Conservation (phyloP, 495 filamentous ascomycete species). For the Schizothecium vesticola region DNA sequence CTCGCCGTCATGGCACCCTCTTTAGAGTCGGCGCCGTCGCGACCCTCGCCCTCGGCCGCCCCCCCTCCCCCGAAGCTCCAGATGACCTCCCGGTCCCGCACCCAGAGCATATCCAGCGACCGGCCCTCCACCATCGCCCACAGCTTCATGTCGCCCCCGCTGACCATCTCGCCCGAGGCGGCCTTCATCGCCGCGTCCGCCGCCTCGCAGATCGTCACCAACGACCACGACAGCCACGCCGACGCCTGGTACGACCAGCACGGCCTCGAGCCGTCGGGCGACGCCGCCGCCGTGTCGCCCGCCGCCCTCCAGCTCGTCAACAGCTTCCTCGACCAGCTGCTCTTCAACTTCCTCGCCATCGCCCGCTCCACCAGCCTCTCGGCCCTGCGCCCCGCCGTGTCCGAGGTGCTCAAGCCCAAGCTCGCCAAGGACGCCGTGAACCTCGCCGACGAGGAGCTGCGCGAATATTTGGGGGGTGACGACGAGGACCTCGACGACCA, state of each 20-base stretch:
- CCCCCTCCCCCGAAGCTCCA: constrained; percentile 29
- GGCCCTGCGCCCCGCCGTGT: constrained; percentile 73
- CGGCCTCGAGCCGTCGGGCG: constrained; percentile 56
- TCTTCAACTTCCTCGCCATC: constrained; percentile 77
- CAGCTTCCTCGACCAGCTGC: constrained; percentile 85
- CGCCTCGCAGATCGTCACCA: constrained; percentile 86
- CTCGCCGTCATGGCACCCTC: constrained; percentile 20
- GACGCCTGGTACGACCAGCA: constrained; percentile 60
- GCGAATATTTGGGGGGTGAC: constrained; percentile 78
- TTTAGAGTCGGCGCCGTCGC: constrained; percentile 37
- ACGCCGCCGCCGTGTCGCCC: constrained; percentile 68
- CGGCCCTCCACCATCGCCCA: constrained; percentile 44
- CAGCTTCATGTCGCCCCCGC: constrained; percentile 55
- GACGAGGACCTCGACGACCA: constrained; percentile 57
- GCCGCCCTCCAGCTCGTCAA: constrained; percentile 78
- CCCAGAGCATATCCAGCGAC: constrained; percentile 54
- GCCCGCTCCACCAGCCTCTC: constrained; percentile 78
- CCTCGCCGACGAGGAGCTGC: constrained; percentile 84
- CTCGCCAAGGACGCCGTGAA: constrained; percentile 82
- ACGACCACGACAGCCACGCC: constrained; percentile 71
- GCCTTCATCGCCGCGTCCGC: constrained; percentile 86
- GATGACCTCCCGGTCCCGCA: constrained; percentile 35
- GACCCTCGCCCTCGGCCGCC: constrained; percentile 33
- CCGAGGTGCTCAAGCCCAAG: constrained; percentile 80
- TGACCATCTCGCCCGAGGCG: constrained; percentile 68